Evolutionary conservation across 2,329 filamentous ascomycete genomes (phyloP).

Genomic region (Talaromyces sp.): DNA sequence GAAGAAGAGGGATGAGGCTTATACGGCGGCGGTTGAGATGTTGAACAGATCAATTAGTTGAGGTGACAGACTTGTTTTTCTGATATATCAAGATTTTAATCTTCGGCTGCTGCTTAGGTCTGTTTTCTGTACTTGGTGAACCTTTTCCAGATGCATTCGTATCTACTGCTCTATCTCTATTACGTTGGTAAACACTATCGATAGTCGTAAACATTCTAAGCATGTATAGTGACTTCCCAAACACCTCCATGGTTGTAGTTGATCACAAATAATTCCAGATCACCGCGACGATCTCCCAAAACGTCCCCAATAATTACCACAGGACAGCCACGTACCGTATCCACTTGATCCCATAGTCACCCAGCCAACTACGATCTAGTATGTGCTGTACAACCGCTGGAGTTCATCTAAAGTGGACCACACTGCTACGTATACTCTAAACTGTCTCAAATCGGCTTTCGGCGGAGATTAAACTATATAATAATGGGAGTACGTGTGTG

Average conservation of each 20-base stretch:
- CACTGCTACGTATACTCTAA: background rate
- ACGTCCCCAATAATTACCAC: background rate
- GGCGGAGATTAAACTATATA: background rate
- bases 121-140: background rate
- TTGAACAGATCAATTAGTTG: background rate
- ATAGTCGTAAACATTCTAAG: too few species aligned
- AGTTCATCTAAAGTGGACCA: background rate
- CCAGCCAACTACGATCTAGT: background rate
- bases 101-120: background rate
- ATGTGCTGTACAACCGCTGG: background rate
- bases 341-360: background rate
- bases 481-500: background rate
- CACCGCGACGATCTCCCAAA: background rate
- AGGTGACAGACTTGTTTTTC: background rate
- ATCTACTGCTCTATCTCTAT: too few species aligned
- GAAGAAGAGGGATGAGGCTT: constrained; percentile 16
- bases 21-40: constrained; percentile 16
- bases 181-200: too few species aligned
- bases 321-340: background rate
- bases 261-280: background rate
- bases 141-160: background rate
- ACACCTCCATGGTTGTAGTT: background rate
- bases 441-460: background rate
- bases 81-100: background rate
- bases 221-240: background rate